Base-by-base conservation (phyloP, 352 stramenopile species). In the Globisporangium rhizosaccharum region DNA sequence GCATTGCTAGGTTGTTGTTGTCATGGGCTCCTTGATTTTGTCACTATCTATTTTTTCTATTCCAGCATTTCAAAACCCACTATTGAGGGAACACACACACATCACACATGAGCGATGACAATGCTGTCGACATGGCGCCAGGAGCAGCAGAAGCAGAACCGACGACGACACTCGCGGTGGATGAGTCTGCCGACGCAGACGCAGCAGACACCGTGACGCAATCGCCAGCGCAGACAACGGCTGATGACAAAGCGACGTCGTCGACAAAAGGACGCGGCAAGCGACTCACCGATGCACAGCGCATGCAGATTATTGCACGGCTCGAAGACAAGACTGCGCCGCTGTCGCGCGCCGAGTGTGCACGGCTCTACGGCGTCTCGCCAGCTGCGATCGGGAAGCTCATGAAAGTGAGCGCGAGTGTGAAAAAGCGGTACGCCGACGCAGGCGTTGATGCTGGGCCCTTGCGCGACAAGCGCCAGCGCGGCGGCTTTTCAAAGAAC, bases 361-460 rank as follows among this genome's bases (percentile, higher is more conserved):
- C 79, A 54, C 76, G 77, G 1, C 57, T 80, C 50, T 88, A 89
- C 54, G 79, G 79, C 44, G 79, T 91, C 46, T 85, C 72, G 25
- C 79, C 75, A 57, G 79, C 81, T 28, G 81, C 81, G 42, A 91
- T 89, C 71, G 86, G 79, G 54, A 88, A 89, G 63, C 76, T 91
- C 68, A 86, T 87, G 75, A 87, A 91, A 57, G 75, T 81, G 45
- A 79, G 78, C 26, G 63, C 81, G 55, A 73, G 68, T 18, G 78
- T 91, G 59, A 87, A 87, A 52, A 85, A 86, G 59, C 78, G 81
- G 49, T 88, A 88, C 54, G 73, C 75, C 50, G 72, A 80, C 33
- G 78, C 72, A 33, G 72, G 70, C n/a, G 61, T 53, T 1, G 66
- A 75, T 15, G 62, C 61, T 10, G 57, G 66, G 12, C 57, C 60